phyloP scores from a whole-genome alignment of 371 early-diverging fungal genomes.

The Dinochytrium kinnereticum region DNA sequence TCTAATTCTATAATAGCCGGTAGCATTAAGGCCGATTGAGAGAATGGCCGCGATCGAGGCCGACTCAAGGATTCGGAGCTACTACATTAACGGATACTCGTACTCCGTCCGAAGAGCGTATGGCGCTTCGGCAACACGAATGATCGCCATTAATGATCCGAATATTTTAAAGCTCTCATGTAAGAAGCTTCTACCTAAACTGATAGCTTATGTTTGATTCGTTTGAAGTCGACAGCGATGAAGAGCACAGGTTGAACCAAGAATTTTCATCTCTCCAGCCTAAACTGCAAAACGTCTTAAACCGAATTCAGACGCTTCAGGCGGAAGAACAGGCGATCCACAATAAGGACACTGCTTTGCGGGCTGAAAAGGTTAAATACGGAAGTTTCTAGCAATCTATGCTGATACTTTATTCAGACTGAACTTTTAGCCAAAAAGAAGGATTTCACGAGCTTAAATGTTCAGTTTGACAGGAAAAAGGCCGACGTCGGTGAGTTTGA shows the following conservation, averaged over 20 bases:
- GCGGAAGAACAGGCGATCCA: conserved; percentile 43
- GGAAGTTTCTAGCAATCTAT: not conserved
- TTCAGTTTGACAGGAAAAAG: not conserved
- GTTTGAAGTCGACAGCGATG: conserved; percentile 37
- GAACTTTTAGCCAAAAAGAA: conserved; percentile 18
- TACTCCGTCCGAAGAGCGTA: conserved; percentile 55
- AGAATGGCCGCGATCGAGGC: not conserved
- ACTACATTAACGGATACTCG: conserved; percentile 57
- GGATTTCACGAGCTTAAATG: not conserved
- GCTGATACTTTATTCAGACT: conserved; percentile 13
- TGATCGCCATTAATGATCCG: conserved; percentile 45
- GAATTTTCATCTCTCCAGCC: conserved; percentile 47
- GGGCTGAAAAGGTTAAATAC: conserved; percentile 31
- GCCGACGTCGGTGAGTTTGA: not conserved
- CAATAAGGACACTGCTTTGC: conserved; percentile 27
- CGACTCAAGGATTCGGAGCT: conserved; percentile 31
- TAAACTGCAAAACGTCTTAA: conserved; percentile 36
- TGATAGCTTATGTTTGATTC: not conserved
- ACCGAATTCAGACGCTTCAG: conserved; percentile 35
- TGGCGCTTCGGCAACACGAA: conserved; percentile 49
- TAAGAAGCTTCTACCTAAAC: conserved; percentile 26
- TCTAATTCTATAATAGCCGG: conserved; percentile 13
- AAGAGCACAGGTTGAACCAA: conserved; percentile 42
- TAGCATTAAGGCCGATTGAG: conserved; percentile 30
- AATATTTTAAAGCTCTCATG: conserved; percentile 56